Conservation (phyloP, 2,329 filamentous ascomycete genomes). For the Phaeomoniella chlamydospora region DNA sequence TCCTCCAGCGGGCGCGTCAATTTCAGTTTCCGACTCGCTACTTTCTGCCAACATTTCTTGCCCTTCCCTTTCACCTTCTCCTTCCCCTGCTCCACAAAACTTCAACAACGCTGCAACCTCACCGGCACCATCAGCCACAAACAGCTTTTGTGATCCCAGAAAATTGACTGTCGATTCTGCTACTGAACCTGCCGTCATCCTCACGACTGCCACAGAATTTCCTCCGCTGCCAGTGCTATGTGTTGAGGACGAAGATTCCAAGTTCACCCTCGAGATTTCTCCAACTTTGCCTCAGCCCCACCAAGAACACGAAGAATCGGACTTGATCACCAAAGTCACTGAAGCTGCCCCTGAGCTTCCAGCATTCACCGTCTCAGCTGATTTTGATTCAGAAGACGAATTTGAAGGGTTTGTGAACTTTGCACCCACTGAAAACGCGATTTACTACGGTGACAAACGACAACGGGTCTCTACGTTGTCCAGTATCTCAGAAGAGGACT, state of each 20-base stretch:
- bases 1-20: conserved; percentile 49
- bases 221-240: conserved; percentile 47
- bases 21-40: conserved; percentile 49
- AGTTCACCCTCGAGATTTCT: conserved; percentile 32
- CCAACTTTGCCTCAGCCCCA: conserved; percentile 20
- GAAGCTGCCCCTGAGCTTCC: conserved; percentile 46
- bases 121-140: conserved; percentile 10
- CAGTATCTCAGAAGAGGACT: conserved; percentile 60
- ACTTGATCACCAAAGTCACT: conserved; percentile 9
- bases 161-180: conserved; percentile 60
- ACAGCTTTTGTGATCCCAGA: conserved; percentile 83
- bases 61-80: conserved; percentile 77
- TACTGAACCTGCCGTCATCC: conserved; percentile 26
- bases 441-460: conserved; percentile 52
- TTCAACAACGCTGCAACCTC: background rate
- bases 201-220: conserved; percentile 40
- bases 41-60: conserved; percentile 54
- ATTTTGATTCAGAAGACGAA: conserved; percentile 83
- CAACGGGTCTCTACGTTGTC: conserved; percentile 51
- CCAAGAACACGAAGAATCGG: conserved; percentile 23
- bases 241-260: conserved; percentile 49
- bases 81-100: conserved; percentile 52
- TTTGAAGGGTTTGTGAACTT: conserved; percentile 65
- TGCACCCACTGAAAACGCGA: conserved; percentile 39
- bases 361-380: conserved; percentile 71